Percentiles rank a stretch among this genome's conserved stretches.
These are phyloP conservation scores for Aphanomyces euteiches DNA, from an alignment of 352 stramenopile genomes.

Conservation along the genomic window DNA sequence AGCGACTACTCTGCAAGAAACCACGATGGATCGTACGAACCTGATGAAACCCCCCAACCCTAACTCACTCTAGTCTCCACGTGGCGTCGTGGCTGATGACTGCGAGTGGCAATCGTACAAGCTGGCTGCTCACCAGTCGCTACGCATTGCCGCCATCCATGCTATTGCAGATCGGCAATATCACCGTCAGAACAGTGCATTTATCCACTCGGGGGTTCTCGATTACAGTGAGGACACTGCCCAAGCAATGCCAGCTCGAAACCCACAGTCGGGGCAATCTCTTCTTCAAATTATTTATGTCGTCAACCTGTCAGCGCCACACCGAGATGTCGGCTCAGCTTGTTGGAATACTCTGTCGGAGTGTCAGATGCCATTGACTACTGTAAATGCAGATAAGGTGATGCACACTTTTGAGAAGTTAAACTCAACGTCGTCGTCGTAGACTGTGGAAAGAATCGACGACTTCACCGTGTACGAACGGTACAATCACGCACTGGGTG, in stretches of 20 bases:
- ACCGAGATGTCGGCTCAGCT: neutral
- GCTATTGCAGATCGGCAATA: slow-evolving; percentile 13
- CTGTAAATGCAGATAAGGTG: neutral
- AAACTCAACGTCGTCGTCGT: neutral
- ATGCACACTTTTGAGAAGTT: neutral
- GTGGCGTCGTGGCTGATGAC: neutral
- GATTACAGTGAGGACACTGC: neutral
- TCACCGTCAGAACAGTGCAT: neutral
- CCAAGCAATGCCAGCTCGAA: too few relatives aligned
- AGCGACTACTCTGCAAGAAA: slow-evolving; percentile 20
- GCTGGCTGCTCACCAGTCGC: neutral
- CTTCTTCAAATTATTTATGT: too few relatives aligned
- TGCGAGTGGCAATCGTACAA: slow-evolving; percentile 12
- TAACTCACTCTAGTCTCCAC: neutral
- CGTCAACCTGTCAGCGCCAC: neutral
- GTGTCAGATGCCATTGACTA: too few relatives aligned
- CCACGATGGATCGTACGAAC: slow-evolving; percentile 11
- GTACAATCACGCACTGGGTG: neutral
- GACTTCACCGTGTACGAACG: slow-evolving; percentile 15
- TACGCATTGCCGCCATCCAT: slow-evolving; percentile 2
- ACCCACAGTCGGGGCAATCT: too few relatives aligned
- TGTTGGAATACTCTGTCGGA: neutral
- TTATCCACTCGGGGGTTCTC: neutral
- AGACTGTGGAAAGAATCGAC: slow-evolving; percentile 9
- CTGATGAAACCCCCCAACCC: neutral